Evolutionary conservation across 768 basidiomycete genomes (phyloP), one percentile per base, ranked within the genome.

Genomic region (Tricholoma sp.): DNA sequence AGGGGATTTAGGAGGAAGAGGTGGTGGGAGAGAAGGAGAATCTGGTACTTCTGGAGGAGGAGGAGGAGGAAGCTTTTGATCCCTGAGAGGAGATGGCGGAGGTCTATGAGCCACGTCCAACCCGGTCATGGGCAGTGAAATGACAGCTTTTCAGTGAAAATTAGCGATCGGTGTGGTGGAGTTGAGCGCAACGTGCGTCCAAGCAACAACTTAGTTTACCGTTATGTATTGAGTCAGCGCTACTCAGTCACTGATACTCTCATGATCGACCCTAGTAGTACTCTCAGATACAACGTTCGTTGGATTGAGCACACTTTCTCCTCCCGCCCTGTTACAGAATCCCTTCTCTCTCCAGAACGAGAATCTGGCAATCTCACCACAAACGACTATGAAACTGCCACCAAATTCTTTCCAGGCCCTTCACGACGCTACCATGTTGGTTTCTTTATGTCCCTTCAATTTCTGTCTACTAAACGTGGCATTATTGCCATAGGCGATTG

Each of bases 321-420:
- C 47, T 74, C 76, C 11, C 76, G 73, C 52, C 19, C 70, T 12
- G 62, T 61, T 12, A 69, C 77, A 52, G 78, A 83, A 58, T 54
- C 71, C n/a, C 78, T 83, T 41, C 75, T 85, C 21, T 67, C 73
- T 4, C 82, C 82, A 50, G 77, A 85, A 60, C 75, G 76, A 50
- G 79, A 83, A 32, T 64, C 71, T n/a, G 83, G 81, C 14, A 72
- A 74, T 60, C 69, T 84, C 56, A 74, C 77, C 4, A 64, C 62
- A 18, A 78, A 76, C 54, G 86, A 89, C 73, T 87, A 80, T 66
- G 75, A 85, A 0, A 67, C 78, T 10, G 80, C 85, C 4, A 65
- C 74, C 56, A 65, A 65, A 24, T 88, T 87, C 72, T 68, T 84
- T 24, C 79, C 84, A 35, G 78, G 76, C 37, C 62, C 65, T n/a